Base-by-base conservation (phyloP, 805 yeast genomes). In the Saturnispora bothae region DNA sequence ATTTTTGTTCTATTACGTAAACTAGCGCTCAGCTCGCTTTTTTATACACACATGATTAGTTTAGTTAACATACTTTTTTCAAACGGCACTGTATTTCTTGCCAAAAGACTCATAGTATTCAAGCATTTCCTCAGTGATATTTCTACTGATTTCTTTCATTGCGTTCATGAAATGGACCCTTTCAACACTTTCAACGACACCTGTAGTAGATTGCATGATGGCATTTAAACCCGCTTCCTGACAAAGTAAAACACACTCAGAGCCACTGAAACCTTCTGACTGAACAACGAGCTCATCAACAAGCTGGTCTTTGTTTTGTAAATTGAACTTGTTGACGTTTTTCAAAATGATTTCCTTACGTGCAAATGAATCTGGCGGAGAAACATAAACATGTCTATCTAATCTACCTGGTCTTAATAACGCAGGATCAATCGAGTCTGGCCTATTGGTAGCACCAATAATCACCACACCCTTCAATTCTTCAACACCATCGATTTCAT, bases 191-290 rank as follows among this genome's bases (percentile, higher is more conserved):
- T 38, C 44, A 23, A 64, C 63, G 43, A 64, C 65, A n/a, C 59
- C 56, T 0, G 88, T 61, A 5, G 69, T 57, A 44, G 82, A 61
- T 48, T 84, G 95, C 79, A 84, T 85, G 41, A 92, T 77, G 0
- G 97, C 96, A n/a, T 82, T 74, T 10, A 92, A 61, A 2, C 98
- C 98, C 0, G 97, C 96, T 57, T 89, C 96, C 56, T 88, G 97
- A 50, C 96, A 84, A 16, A 89, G 57, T 16, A 86, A 66, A 0
- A 88, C 94, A 28, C 92, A 83, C 57, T 92, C 98, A 0, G 97
- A 96, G 27, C 99, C 99, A 0, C 96, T 86, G 52, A 94, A 86
- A 1, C 98, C 97, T 0, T 81, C 89, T 0, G 96, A 83, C 5
- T 61, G 50, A 2, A 49, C 57, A 0, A 94, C 86, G 9, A 84